Evolutionary conservation across 306 rosid genomes (phyloP).

Genomic region (Vachellia collinsii): DNA sequence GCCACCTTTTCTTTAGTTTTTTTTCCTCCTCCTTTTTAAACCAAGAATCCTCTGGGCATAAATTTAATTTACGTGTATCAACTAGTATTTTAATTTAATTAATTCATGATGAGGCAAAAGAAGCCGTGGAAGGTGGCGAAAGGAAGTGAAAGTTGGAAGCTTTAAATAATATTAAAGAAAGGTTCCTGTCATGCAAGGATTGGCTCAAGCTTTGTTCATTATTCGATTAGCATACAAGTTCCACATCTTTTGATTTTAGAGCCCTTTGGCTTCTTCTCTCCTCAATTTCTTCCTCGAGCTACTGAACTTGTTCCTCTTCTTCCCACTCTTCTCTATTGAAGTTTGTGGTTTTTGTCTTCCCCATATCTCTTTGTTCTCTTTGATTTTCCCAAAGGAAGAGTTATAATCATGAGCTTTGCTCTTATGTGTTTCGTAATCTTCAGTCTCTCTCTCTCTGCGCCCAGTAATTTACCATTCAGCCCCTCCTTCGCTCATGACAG

Average conservation of each 20-base stretch:
- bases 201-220: slow-evolving; percentile 32
- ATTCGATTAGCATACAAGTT: slow-evolving; percentile 1
- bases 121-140: background rate
- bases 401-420: slow-evolving; percentile 62
- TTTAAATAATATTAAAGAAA: background rate
- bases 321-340: slow-evolving; percentile 54
- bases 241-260: slow-evolving; percentile 53
- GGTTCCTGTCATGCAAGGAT: slow-evolving; percentile 37
- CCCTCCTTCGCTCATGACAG: background rate
- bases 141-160: slow-evolving; percentile 28
- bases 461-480: background rate
- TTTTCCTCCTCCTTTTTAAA: slow-evolving; percentile 35
- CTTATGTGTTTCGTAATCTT: slow-evolving; percentile 47
- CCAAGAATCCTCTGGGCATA: background rate
- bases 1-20: slow-evolving; percentile 47
- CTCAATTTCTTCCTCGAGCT: slow-evolving; percentile 69
- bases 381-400: slow-evolving; percentile 47
- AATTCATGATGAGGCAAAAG: background rate
- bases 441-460: slow-evolving; percentile 21
- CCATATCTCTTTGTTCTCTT: slow-evolving; percentile 44
- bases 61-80: no score
- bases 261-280: slow-evolving; percentile 57
- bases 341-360: slow-evolving; percentile 55
- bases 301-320: slow-evolving; percentile 63
- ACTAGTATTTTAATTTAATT: background rate